These are phyloP conservation scores for Casuarina equisetifolia DNA, from an alignment of 306 rosid species.

Conservation along the genomic window DNA sequence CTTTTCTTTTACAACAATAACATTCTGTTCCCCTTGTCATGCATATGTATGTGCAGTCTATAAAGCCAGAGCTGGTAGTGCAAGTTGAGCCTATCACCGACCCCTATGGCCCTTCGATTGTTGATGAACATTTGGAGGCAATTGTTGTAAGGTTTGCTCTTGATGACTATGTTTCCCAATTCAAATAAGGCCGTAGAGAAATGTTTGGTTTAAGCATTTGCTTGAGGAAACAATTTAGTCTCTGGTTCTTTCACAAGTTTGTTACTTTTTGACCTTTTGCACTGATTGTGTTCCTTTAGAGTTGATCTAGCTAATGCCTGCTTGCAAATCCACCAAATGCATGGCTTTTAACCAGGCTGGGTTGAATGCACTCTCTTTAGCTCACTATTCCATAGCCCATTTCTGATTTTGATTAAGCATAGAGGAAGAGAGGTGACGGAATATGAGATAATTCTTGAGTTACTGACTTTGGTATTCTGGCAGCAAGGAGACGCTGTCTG, in stretches of 20 bases:
- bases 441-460: constrained; percentile 3
- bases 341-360: constrained; percentile 21
- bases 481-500: constrained; percentile 94
- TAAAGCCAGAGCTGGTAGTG: constrained; percentile 73
- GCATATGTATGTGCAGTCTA: constrained; percentile 52
- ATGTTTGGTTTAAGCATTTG: background rate
- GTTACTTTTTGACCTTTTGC: constrained; percentile 11
- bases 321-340: background rate
- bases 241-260: background rate
- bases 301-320: background rate
- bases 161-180: constrained; percentile 7
- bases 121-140: constrained; percentile 83
- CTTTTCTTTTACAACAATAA: constrained; percentile 6
- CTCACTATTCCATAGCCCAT: constrained; percentile 3
- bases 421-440: background rate
- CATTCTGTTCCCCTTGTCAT: constrained; percentile 11
- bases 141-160: constrained; percentile 78
- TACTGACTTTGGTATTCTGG: constrained; percentile 31
- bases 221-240: background rate
- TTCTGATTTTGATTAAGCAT: constrained; percentile 12
- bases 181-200: constrained; percentile 15
- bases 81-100: constrained; percentile 79
- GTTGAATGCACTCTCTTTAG: background rate
- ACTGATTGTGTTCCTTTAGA: background rate
- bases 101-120: constrained; percentile 92